Conservation (phyloP, 2,329 filamentous ascomycete genomes). For the Lasiodiplodia gonubiensis region DNA sequence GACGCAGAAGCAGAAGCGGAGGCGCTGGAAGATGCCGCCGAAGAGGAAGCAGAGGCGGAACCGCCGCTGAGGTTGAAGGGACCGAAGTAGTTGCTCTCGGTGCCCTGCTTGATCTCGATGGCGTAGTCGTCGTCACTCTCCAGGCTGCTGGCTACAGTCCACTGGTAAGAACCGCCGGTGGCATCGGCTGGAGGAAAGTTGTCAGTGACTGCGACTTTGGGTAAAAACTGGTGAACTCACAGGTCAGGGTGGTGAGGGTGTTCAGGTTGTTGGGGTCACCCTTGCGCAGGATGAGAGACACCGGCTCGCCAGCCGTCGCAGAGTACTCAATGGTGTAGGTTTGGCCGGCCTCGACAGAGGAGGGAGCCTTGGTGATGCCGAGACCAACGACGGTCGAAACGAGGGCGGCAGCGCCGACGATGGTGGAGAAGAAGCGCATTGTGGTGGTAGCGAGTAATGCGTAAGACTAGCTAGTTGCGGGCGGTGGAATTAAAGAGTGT, state of each 20-base stretch:
- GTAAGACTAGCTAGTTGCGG: background rate
- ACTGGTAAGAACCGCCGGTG: constrained; percentile 56
- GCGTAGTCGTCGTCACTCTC: constrained; percentile 59
- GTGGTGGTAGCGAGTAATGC: constrained; percentile 34
- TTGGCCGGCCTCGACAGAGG: constrained; percentile 55
- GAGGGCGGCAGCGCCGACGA: constrained; percentile 52
- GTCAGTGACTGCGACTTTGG: constrained; percentile 31
- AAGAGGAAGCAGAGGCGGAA: constrained; percentile 59
- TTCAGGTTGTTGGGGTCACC: constrained; percentile 57
- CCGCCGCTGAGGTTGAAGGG: constrained; percentile 53
- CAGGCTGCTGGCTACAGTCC: constrained; percentile 55
- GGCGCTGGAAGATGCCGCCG: constrained; percentile 50
- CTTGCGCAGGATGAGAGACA: constrained; percentile 62
- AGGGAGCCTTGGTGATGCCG: constrained; percentile 57
- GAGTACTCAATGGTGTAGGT: constrained; percentile 56
- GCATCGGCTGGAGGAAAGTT: constrained; percentile 43
- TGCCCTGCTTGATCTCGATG: constrained; percentile 62
- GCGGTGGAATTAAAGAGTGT: background rate
- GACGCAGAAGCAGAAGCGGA: constrained; percentile 46
- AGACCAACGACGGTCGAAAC: constrained; percentile 51
- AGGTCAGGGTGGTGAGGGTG: constrained; percentile 57
- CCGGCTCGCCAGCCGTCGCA: constrained; percentile 53
- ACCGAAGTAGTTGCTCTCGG: constrained; percentile 61
- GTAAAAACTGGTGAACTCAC: constrained; percentile 42
- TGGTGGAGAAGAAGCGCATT: constrained; percentile 59